Conservation (phyloP, 1,284 basidiomycete species). For the Schizophyllum amplum region DNA sequence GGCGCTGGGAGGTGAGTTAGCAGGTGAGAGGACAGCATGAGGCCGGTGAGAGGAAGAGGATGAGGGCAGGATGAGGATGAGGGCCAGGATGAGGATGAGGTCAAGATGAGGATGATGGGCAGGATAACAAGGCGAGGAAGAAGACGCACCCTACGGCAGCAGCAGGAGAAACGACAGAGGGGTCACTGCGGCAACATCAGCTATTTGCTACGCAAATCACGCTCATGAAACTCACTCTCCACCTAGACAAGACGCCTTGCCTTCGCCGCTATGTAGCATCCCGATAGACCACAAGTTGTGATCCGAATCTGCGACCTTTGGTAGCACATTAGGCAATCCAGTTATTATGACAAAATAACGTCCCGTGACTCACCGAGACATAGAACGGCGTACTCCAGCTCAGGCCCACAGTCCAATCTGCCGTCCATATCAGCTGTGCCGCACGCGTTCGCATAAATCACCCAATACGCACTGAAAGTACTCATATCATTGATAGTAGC, state of each 20-base stretch:
- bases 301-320: constrained; percentile 37
- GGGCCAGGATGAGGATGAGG: no score
- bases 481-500: constrained; percentile 40
- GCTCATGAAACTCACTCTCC: not conserved
- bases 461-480: constrained; percentile 10
- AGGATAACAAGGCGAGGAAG: no score
- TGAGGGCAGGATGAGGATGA: not conserved
- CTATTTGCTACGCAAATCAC: no score
- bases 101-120: no score
- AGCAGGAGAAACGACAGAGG: no score
- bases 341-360: constrained; percentile 21
- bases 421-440: not conserved
- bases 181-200: no score
- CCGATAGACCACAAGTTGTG: constrained; percentile 48
- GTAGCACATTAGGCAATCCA: not conserved
- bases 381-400: constrained; percentile 50
- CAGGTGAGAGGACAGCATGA: not conserved
- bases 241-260: constrained; percentile 14
- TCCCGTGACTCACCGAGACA: not conserved
- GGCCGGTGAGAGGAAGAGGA: not conserved
- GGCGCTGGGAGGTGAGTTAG: constrained; percentile 5
- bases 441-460: constrained; percentile 16
- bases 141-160: not conserved
- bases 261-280: constrained; percentile 39
- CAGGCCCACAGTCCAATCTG: constrained; percentile 46